Base-by-base conservation (phyloP, 352 stramenopile species). In the Pythium vanterpoolii region DNA sequence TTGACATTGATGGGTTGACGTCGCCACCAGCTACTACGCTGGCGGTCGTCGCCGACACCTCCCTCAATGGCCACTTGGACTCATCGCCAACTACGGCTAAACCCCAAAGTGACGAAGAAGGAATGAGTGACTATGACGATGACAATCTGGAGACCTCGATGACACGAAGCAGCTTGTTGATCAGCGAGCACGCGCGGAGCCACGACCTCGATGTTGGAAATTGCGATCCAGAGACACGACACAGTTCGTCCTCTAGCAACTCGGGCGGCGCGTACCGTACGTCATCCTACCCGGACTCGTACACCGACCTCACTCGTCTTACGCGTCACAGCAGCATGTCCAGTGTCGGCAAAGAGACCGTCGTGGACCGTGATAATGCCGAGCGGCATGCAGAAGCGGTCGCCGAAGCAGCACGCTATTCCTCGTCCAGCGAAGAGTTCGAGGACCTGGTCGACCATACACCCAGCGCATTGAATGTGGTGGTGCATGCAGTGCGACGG, bases 401-500 rank as follows among this genome's bases (percentile, higher is more conserved):
- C 7, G 60, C 60, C 6, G 52, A 62, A 26, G 60, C 60, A 1
- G 51, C 60, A n/a, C 60, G 53, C 0, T 67, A 67, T 39, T 67
- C 60, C 14, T 67, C 60, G 18, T 67, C 60, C 2, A 67, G 51
- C 42, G 60, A 67, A 31, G 45, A 46, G 5, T 36, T 47, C 1
- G 56, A 58, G 2, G 60, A 67, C 9, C n/a, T n/a, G 11, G 31
- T 52, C 3, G 26, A 21, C 13, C 16, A 26, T 16, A 38, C 26
- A 13, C 53, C 21, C 14, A 24, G 43, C 16, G 27, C n/a, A 14
- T 28, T 55, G 24, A 46, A 48, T 1, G 46, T 36, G n/a, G 33
- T 45, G n/a, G 51, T n/a, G 16, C 34, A 34, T 28, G 27, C 50
- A n/a, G 34, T 33, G 24, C 59, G 51, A 5, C 51, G 39, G 1